phyloP scores from a whole-genome alignment of 2,329 filamentous ascomycete genomes.

The Gremmenia infestans region DNA sequence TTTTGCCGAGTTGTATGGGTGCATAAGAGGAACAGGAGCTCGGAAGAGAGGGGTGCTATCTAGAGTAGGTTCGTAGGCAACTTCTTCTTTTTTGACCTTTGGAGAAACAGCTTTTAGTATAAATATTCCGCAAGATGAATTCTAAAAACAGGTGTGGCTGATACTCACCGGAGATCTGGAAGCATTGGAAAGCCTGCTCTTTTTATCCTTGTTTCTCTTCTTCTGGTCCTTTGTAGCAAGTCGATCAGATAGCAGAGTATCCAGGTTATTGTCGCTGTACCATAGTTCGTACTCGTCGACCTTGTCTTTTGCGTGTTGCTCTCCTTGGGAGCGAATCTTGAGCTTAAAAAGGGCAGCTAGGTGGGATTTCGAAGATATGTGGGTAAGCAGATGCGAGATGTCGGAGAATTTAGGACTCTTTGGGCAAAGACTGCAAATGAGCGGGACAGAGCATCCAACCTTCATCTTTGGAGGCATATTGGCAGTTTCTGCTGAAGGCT shows the following conservation, averaged over 20 bases:
- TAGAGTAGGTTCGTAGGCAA: conserved; percentile 4
- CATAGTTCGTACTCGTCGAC: conserved; percentile 70
- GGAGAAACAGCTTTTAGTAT: background rate
- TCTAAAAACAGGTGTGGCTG: background rate
- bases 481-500: conserved; percentile 1
- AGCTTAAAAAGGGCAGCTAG: conserved; percentile 78
- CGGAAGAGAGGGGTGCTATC: conserved; percentile 21
- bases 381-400: conserved; percentile 85
- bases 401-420: conserved; percentile 80
- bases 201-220: conserved; percentile 37
- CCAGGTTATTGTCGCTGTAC: conserved; percentile 69
- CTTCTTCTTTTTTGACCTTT: conserved; percentile 15
- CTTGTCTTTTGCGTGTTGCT: conserved; percentile 56
- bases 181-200: conserved; percentile 8
- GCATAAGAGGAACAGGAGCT: conserved; percentile 31
- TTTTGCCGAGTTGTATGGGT: conserved; percentile 21
- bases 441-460: conserved; percentile 45
- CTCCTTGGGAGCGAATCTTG: conserved; percentile 64
- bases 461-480: conserved; percentile 22
- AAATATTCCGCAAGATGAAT: background rate
- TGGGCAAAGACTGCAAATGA: conserved; percentile 79
- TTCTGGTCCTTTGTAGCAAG: conserved; percentile 72
- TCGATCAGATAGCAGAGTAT: conserved; percentile 69
- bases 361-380: conserved; percentile 90
- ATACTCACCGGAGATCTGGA: conserved; percentile 11